These are phyloP conservation scores for Zea mays DNA, from an alignment of 176 grass and related monocot species.

Conservation along the genomic window DNA sequence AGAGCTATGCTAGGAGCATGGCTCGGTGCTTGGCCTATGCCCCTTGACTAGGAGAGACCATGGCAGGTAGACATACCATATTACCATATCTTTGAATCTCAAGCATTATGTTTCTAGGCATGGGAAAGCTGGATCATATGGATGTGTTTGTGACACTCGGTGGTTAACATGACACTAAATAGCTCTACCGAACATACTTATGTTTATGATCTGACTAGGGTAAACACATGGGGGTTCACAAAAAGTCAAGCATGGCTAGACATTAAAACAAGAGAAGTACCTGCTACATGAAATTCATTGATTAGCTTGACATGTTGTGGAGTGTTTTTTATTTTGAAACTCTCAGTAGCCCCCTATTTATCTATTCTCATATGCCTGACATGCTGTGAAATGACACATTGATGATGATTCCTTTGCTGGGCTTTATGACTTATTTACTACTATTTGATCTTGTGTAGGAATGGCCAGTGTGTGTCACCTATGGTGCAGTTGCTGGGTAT, in stretches of 20 bases:
- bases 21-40: conserved; percentile 96
- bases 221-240: not conserved
- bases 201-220: no score
- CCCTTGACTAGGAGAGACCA: conserved; percentile 90
- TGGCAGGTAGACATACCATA: conserved; percentile 90
- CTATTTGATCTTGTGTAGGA: conserved; percentile 46
- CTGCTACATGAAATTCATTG: not conserved
- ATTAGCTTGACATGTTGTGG: not conserved
- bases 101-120: not conserved
- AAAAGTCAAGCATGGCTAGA: no score
- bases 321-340: not conserved
- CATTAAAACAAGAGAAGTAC: no score
- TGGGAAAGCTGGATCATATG: not conserved
- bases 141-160: conserved; percentile 11
- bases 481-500: conserved; percentile 71
- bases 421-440: not conserved
- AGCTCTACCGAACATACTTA: not conserved
- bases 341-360: not conserved
- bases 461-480: conserved; percentile 87
- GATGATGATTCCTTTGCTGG: not conserved
- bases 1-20: conserved; percentile 89
- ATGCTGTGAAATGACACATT: not conserved
- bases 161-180: no score
- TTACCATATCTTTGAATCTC: conserved; percentile 3
- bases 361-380: no score